phyloP scores from a whole-genome alignment of 2,329 filamentous ascomycete species.

The Aspergillus pseudoviridinutans region DNA sequence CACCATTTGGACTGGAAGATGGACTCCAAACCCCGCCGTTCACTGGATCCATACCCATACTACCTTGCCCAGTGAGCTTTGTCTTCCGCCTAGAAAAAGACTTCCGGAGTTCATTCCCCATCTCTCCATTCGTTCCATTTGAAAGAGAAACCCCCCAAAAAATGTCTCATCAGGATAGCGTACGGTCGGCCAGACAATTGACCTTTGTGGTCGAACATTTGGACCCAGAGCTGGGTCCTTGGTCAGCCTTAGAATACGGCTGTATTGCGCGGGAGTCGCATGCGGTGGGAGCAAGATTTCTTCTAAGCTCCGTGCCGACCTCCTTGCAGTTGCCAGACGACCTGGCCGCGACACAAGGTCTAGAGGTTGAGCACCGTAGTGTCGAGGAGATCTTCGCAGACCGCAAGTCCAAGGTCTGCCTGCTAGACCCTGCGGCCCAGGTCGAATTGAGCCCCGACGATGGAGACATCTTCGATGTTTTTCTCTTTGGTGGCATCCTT shows the following conservation, averaged over 20 bases:
- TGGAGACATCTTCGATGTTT: conserved; percentile 77
- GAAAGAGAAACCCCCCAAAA: background rate
- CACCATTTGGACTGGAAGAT: background rate
- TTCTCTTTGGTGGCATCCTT: conserved; percentile 92
- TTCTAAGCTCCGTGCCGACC: conserved; percentile 74
- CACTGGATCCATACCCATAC: background rate
- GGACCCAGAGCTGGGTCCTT: conserved; percentile 86
- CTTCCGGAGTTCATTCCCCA: background rate
- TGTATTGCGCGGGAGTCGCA: conserved; percentile 80
- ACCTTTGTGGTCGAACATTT: conserved; percentile 96
- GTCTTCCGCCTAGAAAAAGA: background rate
- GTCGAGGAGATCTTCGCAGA: conserved; percentile 77
- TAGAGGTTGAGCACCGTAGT: conserved; percentile 69
- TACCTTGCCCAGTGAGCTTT: too few relatives aligned
- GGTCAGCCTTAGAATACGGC: conserved; percentile 91
- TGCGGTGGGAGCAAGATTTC: conserved; percentile 63
- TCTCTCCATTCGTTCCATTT: background rate
- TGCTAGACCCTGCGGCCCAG: conserved; percentile 80
- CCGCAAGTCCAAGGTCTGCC: conserved; percentile 72
- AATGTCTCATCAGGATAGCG: conserved; percentile 13
- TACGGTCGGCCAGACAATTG: conserved; percentile 44
- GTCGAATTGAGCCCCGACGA: conserved; percentile 82
- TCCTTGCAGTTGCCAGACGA: conserved; percentile 58
- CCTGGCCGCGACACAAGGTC: conserved; percentile 58
- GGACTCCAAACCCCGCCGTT: background rate